Conservation (phyloP, 2,329 filamentous ascomycete genomes). For the Penicillium sp. region DNA sequence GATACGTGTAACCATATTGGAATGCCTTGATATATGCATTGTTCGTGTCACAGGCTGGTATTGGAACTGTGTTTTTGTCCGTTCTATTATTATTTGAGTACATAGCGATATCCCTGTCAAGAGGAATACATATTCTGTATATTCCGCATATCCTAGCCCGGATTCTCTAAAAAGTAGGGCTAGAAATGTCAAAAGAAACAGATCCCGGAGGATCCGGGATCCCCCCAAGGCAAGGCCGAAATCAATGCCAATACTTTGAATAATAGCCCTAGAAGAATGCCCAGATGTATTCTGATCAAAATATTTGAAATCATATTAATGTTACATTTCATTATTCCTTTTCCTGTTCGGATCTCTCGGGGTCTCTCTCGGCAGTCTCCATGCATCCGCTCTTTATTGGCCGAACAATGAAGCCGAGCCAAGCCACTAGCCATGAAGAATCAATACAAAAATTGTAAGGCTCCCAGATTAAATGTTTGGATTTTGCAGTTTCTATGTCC, state of each 20-base stretch:
- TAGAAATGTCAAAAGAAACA: not conserved
- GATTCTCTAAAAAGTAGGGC: not conserved
- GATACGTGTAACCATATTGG: not conserved
- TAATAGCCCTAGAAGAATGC: not conserved
- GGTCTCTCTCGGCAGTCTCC: not conserved
- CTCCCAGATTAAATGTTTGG: not conserved
- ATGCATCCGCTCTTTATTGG: not conserved
- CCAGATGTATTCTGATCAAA: not conserved
- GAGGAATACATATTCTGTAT: not conserved
- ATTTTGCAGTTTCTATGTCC: not conserved
- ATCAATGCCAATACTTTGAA: not conserved
- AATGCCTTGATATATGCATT: not conserved
- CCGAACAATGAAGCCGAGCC: not conserved
- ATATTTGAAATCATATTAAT: not conserved
- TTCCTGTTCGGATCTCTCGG: not conserved
- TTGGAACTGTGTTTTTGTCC: not conserved
- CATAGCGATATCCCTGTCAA: constrained; percentile 6
- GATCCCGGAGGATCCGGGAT: not conserved
- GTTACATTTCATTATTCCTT: no score
- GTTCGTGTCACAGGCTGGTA: not conserved
- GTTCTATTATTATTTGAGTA: not conserved
- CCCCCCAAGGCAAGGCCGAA: not conserved
- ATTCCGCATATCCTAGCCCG: not conserved
- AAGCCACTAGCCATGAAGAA: constrained; percentile 1
- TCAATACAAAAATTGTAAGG: not conserved